Evolutionary conservation across 495 filamentous ascomycete species (phyloP).

Genomic region (Hypoxylon fragiforme): DNA sequence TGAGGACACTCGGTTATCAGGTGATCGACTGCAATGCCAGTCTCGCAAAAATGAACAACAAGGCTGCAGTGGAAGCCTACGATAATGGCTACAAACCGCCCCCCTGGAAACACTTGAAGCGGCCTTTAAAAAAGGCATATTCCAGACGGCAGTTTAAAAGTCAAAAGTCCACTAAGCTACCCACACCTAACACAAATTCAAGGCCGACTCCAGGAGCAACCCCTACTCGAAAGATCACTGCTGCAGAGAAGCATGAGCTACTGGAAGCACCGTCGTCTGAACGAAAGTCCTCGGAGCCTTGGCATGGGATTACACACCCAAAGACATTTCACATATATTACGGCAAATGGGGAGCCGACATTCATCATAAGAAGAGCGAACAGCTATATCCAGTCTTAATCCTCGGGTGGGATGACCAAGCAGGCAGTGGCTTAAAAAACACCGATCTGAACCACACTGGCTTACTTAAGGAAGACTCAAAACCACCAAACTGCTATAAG

Average conservation of each 20-base stretch:
- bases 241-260: not conserved
- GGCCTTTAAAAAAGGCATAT: too few relatives aligned
- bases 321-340: conserved; percentile 41
- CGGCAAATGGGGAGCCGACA: conserved; percentile 35
- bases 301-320: conserved; percentile 20
- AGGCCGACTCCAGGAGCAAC: not conserved
- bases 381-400: conserved; percentile 44
- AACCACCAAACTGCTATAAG: conserved; percentile 42
- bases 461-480: conserved; percentile 32
- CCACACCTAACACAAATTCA: not conserved
- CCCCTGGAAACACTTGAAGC: conserved; percentile 27
- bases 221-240: not conserved
- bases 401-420: conserved; percentile 42
- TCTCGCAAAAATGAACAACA: conserved; percentile 41
- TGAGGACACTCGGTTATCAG: conserved; percentile 42
- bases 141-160: too few relatives aligned
- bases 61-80: conserved; percentile 33
- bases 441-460: conserved; percentile 37
- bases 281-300: not conserved
- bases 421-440: conserved; percentile 39
- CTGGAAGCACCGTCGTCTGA: not conserved
- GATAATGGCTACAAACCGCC: conserved; percentile 38
- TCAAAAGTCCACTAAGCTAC: not conserved
- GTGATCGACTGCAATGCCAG: conserved; percentile 39
- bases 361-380: conserved; percentile 11